Conservation (phyloP, 441 rosid genomes). For the Flueggea neowawraea region DNA sequence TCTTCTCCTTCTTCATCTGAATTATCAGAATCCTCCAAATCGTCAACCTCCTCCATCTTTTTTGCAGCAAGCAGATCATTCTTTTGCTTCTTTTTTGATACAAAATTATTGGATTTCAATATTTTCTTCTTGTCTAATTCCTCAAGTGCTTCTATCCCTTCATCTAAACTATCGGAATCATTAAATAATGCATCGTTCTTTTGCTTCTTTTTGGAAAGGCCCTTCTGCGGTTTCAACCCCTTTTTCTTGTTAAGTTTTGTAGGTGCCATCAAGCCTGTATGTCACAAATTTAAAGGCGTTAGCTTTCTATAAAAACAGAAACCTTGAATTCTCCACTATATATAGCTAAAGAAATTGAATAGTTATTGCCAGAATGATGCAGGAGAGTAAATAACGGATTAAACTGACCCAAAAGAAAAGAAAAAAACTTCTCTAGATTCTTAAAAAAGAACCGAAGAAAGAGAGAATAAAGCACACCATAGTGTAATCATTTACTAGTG, state of each 20-base stretch:
- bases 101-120: slow-evolving; percentile 31
- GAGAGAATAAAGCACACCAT: too few species aligned
- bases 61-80: slow-evolving; percentile 32
- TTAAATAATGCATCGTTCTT: slow-evolving; percentile 31
- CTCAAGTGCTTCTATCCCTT: slow-evolving; percentile 24
- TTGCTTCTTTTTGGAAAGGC: slow-evolving; percentile 53
- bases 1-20: slow-evolving; percentile 32
- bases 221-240: slow-evolving; percentile 37
- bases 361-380: too few species aligned
- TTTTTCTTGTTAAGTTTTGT: slow-evolving; percentile 45
- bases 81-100: slow-evolving; percentile 52
- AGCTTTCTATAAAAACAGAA: too few species aligned
- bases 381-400: too few species aligned
- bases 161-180: slow-evolving; percentile 39
- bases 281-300: too few species aligned
- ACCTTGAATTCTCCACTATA: too few species aligned
- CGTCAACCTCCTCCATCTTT: slow-evolving; percentile 26
- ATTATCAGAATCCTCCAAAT: slow-evolving; percentile 39
- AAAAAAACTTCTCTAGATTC: too few species aligned
- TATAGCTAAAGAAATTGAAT: too few species aligned
- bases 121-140: slow-evolving; percentile 48
- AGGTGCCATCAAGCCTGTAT: slow-evolving; percentile 41
- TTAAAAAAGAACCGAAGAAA: too few species aligned
- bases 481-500: too few species aligned
- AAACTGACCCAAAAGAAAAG: too few species aligned